Percentiles rank a stretch among this genome's conserved stretches.
phyloP scores from a whole-genome alignment of 495 filamentous ascomycete species.

The Pseudotulostoma volvatum region DNA sequence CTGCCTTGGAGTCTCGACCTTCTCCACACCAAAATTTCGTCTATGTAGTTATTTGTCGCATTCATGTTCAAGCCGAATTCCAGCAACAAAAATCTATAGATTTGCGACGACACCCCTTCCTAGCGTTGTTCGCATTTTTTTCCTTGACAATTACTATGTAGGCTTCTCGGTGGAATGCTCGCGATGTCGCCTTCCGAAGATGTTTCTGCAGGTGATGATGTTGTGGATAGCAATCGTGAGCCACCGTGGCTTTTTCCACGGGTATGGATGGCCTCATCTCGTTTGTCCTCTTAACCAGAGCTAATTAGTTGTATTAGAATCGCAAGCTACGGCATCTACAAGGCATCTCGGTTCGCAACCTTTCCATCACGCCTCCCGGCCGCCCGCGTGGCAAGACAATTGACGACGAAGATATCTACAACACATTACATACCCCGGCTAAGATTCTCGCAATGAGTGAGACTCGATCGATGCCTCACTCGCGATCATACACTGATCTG shows the following conservation, averaged over 20 bases:
- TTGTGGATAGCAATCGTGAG: constrained; percentile 20
- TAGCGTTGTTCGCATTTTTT: no score
- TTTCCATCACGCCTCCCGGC: constrained; percentile 40
- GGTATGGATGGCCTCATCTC: constrained; percentile 14
- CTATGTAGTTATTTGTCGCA: no score
- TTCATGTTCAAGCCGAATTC: no score
- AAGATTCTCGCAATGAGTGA: constrained; percentile 51
- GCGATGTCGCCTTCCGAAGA: neutral
- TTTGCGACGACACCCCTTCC: no score
- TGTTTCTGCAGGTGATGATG: constrained; percentile 1
- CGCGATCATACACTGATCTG: constrained; percentile 59
- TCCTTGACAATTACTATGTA: no score
- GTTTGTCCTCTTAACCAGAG: constrained; percentile 1
- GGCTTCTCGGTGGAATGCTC: no score
- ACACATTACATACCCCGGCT: constrained; percentile 46
- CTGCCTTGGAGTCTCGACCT: no score
- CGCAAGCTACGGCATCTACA: constrained; percentile 78
- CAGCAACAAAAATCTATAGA: no score
- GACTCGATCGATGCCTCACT: constrained; percentile 42
- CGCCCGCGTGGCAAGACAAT: constrained; percentile 54
- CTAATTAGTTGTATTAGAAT: constrained; percentile 37
- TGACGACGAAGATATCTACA: constrained; percentile 67
- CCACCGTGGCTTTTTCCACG: constrained; percentile 34
- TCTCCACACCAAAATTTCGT: no score
- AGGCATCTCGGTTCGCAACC: constrained; percentile 74